Percentiles rank a stretch among this genome's conserved stretches.
These are phyloP conservation scores for Erythrobasidium hasegawianum DNA, from an alignment of 1,284 basidiomycete species.

Conservation along the genomic window DNA sequence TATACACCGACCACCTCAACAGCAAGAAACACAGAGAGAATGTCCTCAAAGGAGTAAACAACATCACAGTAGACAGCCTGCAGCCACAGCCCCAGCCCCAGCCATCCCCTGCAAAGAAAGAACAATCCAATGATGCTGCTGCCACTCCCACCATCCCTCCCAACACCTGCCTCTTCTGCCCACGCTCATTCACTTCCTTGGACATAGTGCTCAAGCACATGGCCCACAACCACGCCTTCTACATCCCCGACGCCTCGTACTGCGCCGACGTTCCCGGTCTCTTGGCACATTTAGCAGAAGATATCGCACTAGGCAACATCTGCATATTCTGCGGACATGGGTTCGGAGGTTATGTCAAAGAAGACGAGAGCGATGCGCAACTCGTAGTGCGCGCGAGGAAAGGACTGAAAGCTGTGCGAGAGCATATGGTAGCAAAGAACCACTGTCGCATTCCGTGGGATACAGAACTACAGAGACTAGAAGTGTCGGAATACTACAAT, in stretches of 20 bases:
- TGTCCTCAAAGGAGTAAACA: conserved; percentile 55
- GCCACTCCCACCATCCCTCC: conserved; percentile 29
- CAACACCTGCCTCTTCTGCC: conserved; percentile 77
- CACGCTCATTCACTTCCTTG: conserved; percentile 56
- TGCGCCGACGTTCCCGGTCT: conserved; percentile 79
- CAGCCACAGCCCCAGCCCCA: no score
- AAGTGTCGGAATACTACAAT: conserved; percentile 91
- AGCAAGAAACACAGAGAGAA: conserved; percentile 89
- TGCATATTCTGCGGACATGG: conserved; percentile 72
- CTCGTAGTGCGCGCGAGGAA: conserved; percentile 41
- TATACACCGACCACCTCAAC: conserved; percentile 78
- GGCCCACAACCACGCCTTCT: conserved; percentile 84
- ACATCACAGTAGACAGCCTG: conserved; percentile 37
- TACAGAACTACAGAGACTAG: conserved; percentile 70
- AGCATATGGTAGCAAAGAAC: conserved; percentile 89
- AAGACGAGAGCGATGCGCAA: conserved; percentile 36
- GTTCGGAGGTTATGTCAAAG: conserved; percentile 57
- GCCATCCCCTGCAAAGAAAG: conserved; percentile 9
- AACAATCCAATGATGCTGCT: neutral
- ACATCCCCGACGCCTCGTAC: conserved; percentile 90
- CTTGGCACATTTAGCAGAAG: conserved; percentile 83
- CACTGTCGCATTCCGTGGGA: conserved; percentile 97
- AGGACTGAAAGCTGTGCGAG: conserved; percentile 71
- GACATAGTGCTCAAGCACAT: conserved; percentile 79
- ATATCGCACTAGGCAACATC: conserved; percentile 85